Evolutionary conservation across 768 basidiomycete genomes (phyloP), one percentile per base, ranked within the genome.

Genomic region (Psilocybe cyanescens): DNA sequence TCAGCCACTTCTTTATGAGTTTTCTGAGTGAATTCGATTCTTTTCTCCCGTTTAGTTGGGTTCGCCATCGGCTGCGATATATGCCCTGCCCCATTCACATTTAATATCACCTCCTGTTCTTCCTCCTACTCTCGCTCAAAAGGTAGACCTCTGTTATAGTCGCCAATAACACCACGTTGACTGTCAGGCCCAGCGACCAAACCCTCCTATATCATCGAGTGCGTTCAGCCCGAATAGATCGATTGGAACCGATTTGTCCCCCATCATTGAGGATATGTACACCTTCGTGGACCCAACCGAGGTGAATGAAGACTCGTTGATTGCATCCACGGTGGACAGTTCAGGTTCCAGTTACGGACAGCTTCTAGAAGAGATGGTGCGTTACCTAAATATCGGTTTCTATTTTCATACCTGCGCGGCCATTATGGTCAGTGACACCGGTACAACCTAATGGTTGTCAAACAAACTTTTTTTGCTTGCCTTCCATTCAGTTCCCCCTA

Each of bases 231-330:
- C 57, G 14, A 61, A 58, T 30, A 70, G 63, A 44, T 61, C 63
- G 29, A 75, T 77, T 56, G 75, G 74, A 60, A 62, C 70, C 14
- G 75, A 73, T 52, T 56, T 78, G 35, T 78, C 77, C 8, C 76
- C 77, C 24, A 77, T 77, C 58, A 64, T 77, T 14, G 77, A 78
- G 64, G 75, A 77, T 51, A 59, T 67, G n/a, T 65, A 68, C 46
- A 67, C 66, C 17, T 70, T 71, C 51, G 55, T 58, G 9, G 59
- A 64, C 53, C 55, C 63, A 24, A 39, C 60, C 41, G 64, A 57
- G 4, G 28, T 44, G 19, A 60, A 31, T 19, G 55, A 68, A 54
- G 62, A 59, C 11, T 58, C 39, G 4, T 44, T 54, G 12, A 46
- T 57, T 17, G 54, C 53, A 31, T 67, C 62, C 12, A 64, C 41